Base-by-base conservation (phyloP, 495 filamentous ascomycete species). In the Cercophora newfieldiana region DNA sequence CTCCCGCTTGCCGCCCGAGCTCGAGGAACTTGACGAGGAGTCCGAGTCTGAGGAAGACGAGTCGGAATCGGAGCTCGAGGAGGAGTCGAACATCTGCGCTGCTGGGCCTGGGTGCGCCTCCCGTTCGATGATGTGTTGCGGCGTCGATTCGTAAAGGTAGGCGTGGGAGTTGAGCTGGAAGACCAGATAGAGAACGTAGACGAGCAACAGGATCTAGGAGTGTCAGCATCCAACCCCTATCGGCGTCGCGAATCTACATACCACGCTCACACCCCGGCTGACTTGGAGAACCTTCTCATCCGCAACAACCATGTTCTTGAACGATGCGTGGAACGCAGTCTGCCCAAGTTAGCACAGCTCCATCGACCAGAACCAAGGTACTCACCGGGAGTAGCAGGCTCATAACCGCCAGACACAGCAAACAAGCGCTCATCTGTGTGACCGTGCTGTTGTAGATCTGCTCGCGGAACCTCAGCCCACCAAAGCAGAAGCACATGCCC, bases 391-490 rank as follows among this genome's bases (percentile, higher is more conserved):
- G 67, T 0, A 97, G 83, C 1, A 97, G 82, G 48, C 95, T 85
- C 75, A 89, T 91, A 16, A 95, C 92, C 71, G 89, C 90, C 75
- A 97, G 78, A 78, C 90, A 93, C 61, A 97, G 86, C 62, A 97
- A 79, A 80, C 91, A 95, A 37, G 93, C 92, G 71, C 92, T 96
- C 92, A 94, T 96, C 76, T 96, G 92, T 5, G 92, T 96, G 63
- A 95, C 90, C 19, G 90, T 94, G 77, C 87, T 94, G 78, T 97
- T 97, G 78, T 96, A 97, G 64, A 96, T 88, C 85, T 94, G 92
- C 81, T 97, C 93, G 64, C 87, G 90, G 75, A 88, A 96, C 61
- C 91, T 88, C 63, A 96, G 81, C 58, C 93, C 93, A 71, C 93
- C 93, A 31, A 92, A 79, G 37, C 95, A 80, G 75, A 97, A 96